Evolutionary conservation across 768 basidiomycete genomes (phyloP).

Genomic region (Tulasnella sp.): DNA sequence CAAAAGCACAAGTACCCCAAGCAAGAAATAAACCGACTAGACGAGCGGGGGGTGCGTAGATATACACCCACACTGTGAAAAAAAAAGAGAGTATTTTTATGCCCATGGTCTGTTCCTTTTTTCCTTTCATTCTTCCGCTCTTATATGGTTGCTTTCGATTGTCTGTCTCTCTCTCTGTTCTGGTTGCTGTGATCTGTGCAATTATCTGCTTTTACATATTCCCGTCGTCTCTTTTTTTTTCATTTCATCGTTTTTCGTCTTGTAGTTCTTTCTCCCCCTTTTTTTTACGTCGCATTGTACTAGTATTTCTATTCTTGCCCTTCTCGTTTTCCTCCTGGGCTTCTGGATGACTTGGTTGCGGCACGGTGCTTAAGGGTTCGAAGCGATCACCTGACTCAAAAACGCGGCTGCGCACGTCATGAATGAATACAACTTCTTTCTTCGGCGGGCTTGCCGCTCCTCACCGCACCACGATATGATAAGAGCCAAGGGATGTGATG

Average conservation of each 20-base stretch:
- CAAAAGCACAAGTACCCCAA: background rate
- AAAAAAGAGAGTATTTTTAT: background rate
- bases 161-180: background rate
- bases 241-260: background rate
- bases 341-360: background rate
- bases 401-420: background rate
- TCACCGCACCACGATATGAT: background rate
- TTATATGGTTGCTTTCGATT: background rate
- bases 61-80: background rate
- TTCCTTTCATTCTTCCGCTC: background rate
- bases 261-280: background rate
- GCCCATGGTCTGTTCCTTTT: background rate
- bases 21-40: background rate
- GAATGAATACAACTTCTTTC: too few species aligned
- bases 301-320: background rate
- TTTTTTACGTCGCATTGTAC: background rate
- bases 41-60: background rate
- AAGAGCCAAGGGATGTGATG: background rate
- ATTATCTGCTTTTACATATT: background rate
- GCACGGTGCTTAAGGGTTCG: background rate
- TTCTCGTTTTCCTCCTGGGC: background rate
- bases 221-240: background rate
- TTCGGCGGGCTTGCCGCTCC: background rate
- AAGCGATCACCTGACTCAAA: background rate
- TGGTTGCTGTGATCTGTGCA: background rate